Evolutionary conservation across 2,329 filamentous ascomycete species (phyloP).

Genomic region (Phaeosphaeriaceae sp.): DNA sequence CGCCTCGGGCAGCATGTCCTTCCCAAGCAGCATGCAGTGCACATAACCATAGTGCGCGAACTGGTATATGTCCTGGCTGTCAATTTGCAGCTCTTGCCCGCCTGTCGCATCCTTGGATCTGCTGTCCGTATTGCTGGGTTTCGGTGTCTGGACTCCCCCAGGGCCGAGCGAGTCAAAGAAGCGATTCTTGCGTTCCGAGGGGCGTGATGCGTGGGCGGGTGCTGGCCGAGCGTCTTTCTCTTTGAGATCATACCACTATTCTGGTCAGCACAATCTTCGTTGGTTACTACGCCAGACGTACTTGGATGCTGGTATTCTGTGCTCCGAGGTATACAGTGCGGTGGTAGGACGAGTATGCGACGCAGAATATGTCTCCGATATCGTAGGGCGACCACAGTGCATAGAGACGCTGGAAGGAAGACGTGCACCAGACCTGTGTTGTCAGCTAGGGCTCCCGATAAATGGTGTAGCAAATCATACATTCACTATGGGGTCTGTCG

Average conservation of each 20-base stretch:
- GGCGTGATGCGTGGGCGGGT: conserved; percentile 73
- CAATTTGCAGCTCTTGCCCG: conserved; percentile 79
- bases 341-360: conserved; percentile 82
- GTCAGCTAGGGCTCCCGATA: conserved; percentile 13
- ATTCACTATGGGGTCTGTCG: conserved; percentile 91
- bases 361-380: conserved; percentile 93
- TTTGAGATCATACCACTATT: conserved; percentile 78
- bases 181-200: conserved; percentile 78
- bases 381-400: conserved; percentile 94
- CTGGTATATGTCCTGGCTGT: conserved; percentile 78
- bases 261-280: neutral
- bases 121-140: conserved; percentile 66
- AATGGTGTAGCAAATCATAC: conserved; percentile 50
- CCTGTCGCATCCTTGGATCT: conserved; percentile 60
- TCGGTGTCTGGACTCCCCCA: conserved; percentile 79
- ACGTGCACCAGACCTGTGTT: conserved; percentile 77
- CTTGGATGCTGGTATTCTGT: conserved; percentile 83
- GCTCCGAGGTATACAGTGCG: conserved; percentile 90
- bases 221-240: conserved; percentile 67
- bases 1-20: conserved; percentile 73
- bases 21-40: conserved; percentile 91
- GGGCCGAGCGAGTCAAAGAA: conserved; percentile 94
- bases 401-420: conserved; percentile 77
- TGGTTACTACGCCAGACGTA: neutral
- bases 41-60: conserved; percentile 97